Evolutionary conservation across 768 basidiomycete genomes (phyloP).

Genomic region (Hypholoma fasciculare): DNA sequence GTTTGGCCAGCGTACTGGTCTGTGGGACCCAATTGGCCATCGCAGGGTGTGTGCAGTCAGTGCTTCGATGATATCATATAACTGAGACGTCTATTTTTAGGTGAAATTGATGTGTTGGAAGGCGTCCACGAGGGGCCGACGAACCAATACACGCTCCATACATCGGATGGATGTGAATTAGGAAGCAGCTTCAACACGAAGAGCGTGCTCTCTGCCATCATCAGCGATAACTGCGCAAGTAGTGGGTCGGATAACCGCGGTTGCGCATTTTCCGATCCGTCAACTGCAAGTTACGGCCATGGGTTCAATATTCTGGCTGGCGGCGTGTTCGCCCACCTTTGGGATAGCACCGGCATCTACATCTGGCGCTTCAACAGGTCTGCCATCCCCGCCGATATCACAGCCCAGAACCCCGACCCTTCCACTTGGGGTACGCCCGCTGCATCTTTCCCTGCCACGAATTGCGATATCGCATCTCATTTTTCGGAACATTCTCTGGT

Average conservation of each 20-base stretch:
- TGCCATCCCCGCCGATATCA: slow-evolving; percentile 55
- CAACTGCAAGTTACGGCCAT: slow-evolving; percentile 38
- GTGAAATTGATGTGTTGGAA: slow-evolving; percentile 78
- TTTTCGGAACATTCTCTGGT: slow-evolving; percentile 55
- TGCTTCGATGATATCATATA: slow-evolving; percentile 1
- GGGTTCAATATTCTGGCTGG: slow-evolving; percentile 45
- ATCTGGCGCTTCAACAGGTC: slow-evolving; percentile 56
- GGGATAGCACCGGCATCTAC: slow-evolving; percentile 51
- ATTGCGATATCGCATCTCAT: slow-evolving; percentile 49
- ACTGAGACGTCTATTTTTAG: slow-evolving; percentile 15
- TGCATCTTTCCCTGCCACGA: slow-evolving; percentile 48
- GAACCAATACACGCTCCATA: slow-evolving; percentile 73
- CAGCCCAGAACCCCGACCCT: slow-evolving; percentile 43
- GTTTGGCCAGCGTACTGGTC: slow-evolving; percentile 62
- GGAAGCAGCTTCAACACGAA: slow-evolving; percentile 23
- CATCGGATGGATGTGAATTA: slow-evolving; percentile 40
- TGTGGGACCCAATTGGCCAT: slow-evolving; percentile 53
- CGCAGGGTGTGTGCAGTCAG: slow-evolving; percentile 30
- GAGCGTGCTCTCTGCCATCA: slow-evolving; percentile 26
- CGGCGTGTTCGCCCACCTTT: slow-evolving; percentile 58
- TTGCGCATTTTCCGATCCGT: slow-evolving; percentile 47
- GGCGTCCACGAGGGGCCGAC: slow-evolving; percentile 59
- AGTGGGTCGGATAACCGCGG: slow-evolving; percentile 41
- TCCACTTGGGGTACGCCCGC: slow-evolving; percentile 50
- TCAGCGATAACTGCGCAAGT: slow-evolving; percentile 40